Evolutionary conservation across 352 stramenopile genomes (phyloP), one percentile per base, ranked within the genome.

Genomic region (Phytopythium boreale): DNA sequence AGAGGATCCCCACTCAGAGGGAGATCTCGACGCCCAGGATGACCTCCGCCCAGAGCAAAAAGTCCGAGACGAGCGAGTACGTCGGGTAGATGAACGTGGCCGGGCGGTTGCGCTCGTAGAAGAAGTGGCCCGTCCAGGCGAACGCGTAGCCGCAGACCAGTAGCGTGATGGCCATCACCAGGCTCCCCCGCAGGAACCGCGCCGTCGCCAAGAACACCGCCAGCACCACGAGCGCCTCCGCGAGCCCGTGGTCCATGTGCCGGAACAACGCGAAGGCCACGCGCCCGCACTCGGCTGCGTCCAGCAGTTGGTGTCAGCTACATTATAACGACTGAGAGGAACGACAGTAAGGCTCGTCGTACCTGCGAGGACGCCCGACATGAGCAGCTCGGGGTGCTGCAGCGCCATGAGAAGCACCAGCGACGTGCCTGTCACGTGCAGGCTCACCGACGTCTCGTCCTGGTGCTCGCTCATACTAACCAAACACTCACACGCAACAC

Each of bases 61-160:
- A 79, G 69, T 91, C 82, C 39, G 76, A 82, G 37, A 84, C 55
- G 57, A 91, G 72, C 60, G 72, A 84, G 60, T 80, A 89, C 43
- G 78, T 81, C 58, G 82, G 82, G 75, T 91, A 88, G 52, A 86
- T 79, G 58, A 91, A 88, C 22, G 82, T 89, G 31, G 80, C 80
- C 0, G 80, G 80, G 7, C 68, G 63, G 63, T 91, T 91, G 29
- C 67, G 56, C 57, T 91, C 82, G 53, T 79, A 87, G 61, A 82
- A 79, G 29, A 90, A 88, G 52, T 91, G 82, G 29, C 82, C 82
- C 20, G 69, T 67, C 80, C 80, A 89, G 36, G 82, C 80, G 50
- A 86, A 91, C n/a, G 62, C 61, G 50, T 89, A 91, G 44, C 77
- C 79, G 47, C 76, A 64, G 52, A 80, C 20, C 3, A 77, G 47